These are phyloP conservation scores for Prunus mira DNA, from an alignment of 306 rosid genomes.

Conservation along the genomic window DNA sequence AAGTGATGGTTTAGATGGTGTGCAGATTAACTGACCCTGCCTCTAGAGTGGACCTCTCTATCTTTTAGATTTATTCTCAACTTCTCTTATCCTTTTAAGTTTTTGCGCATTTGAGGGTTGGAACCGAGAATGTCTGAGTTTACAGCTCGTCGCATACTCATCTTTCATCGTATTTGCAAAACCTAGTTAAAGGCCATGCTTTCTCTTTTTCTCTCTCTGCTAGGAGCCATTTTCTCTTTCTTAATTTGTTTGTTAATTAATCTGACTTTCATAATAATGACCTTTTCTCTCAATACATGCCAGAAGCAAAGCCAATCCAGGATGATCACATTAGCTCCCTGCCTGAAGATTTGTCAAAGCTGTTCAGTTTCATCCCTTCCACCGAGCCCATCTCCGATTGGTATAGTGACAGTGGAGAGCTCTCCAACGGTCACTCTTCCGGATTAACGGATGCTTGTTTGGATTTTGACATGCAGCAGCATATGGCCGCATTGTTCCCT, in stretches of 20 bases:
- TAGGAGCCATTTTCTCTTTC: neutral
- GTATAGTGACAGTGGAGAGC: constrained; percentile 34
- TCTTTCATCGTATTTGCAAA: neutral
- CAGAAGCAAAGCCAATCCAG: constrained; percentile 51
- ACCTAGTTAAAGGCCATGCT: neutral
- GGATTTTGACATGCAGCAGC: constrained; percentile 58
- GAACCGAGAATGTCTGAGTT: neutral
- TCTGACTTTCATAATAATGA: neutral
- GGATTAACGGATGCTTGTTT: constrained; percentile 38
- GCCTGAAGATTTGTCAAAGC: constrained; percentile 59
- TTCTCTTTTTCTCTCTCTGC: neutral
- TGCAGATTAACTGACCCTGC: neutral
- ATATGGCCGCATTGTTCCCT: constrained; percentile 60
- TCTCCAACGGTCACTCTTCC: constrained; percentile 44
- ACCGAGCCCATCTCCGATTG: constrained; percentile 42
- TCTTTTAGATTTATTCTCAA: neutral
- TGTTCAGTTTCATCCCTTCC: constrained; percentile 48
- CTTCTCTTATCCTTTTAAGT: neutral
- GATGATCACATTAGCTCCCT: constrained; percentile 36
- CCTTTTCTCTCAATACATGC: neutral
- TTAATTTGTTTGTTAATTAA: too few species aligned
- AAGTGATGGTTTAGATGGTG: neutral
- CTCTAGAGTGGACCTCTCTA: neutral
- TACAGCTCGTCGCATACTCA: neutral
- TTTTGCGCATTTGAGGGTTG: neutral